Evolutionary conservation across 331 rosid species (phyloP).

Genomic region (Pyracantha coccinea): DNA sequence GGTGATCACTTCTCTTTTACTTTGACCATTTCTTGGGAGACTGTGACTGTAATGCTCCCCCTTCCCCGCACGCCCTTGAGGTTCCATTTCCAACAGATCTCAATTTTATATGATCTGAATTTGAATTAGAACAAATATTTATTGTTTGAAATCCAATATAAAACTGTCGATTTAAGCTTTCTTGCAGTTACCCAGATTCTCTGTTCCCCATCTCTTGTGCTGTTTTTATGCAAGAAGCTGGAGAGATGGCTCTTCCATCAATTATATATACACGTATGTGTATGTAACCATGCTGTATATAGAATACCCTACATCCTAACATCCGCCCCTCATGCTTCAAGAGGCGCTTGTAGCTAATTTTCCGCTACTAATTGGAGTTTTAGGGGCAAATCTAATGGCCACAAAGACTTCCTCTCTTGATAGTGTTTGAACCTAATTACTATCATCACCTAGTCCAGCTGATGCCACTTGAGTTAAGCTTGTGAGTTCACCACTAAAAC

Average conservation of each 20-base stretch:
- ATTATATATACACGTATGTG: neutral
- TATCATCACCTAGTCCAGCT: too few relatives aligned
- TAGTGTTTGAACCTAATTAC: too few relatives aligned
- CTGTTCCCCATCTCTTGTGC: conserved; percentile 28
- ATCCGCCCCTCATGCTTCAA: too few relatives aligned
- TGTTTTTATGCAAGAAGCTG: neutral
- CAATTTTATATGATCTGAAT: neutral
- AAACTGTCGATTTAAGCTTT: conserved; percentile 16
- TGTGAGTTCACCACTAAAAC: neutral
- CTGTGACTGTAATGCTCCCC: conserved; percentile 12
- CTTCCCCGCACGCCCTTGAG: conserved; percentile 24
- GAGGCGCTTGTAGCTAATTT: too few relatives aligned
- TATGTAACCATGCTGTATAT: neutral
- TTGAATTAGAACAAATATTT: neutral
- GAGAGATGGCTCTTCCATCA: too few relatives aligned
- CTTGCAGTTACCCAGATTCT: conserved; percentile 50
- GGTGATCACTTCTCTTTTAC: conserved; percentile 20
- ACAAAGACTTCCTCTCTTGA: too few relatives aligned
- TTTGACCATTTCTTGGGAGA: conserved; percentile 33
- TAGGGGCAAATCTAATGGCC: too few relatives aligned
- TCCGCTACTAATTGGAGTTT: too few relatives aligned
- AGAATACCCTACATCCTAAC: neutral
- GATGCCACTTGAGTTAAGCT: neutral
- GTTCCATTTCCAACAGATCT: conserved; percentile 8
- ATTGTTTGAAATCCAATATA: neutral